Evolutionary conservation across 495 filamentous ascomycete genomes (phyloP), one percentile per base, ranked within the genome.

Genomic region (Podospora appendiculata): DNA sequence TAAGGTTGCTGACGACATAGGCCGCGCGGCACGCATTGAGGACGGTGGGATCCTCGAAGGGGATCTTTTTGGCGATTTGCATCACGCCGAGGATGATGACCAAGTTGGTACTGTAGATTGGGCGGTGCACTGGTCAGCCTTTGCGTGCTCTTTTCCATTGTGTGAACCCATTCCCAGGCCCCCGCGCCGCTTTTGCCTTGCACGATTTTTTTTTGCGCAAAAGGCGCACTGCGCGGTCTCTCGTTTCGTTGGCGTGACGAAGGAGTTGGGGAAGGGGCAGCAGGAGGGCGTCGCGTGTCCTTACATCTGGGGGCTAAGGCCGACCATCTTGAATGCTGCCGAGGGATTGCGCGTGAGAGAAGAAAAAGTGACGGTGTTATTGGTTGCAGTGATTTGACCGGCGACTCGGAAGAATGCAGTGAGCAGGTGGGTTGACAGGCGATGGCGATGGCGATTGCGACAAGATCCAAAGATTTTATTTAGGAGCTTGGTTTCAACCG

Each of bases 21-120:
- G 86, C 66, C 33, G 73, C 86, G 65, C 93, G 93, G 57, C 96
- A 86, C 40, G 79, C 70, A 60, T 89, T 86, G 56, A 98, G 82
- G 32, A 93, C 87, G 49, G 81, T 78, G 11, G 92, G 90, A 61
- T 98, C 84, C 11, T 98, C 94, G 67, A 97, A 95, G 43, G 90
- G 89, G 48, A 98, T 84, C 75, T 85, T 88, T 80, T 98, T 98
- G 53, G 93, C 85, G 51, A 90, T 80, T 75, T 97, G 93, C 90
- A 97, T 96, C 85, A 96, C 90, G 62, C 88, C 88, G 58, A 96
- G 82, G 70, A 96, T 91, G 81, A 96, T 88, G 69, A 87, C 77
- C 69, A 96, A 76, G 77, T 96, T 96, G 58, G 89, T 94, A 58
- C 90, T 95, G 69, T 57, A 17, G 41, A 57, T 25, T 25, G 25